These are phyloP conservation scores for Penicillium rolfsii DNA, from an alignment of 2,329 filamentous ascomycete genomes.

Conservation along the genomic window DNA sequence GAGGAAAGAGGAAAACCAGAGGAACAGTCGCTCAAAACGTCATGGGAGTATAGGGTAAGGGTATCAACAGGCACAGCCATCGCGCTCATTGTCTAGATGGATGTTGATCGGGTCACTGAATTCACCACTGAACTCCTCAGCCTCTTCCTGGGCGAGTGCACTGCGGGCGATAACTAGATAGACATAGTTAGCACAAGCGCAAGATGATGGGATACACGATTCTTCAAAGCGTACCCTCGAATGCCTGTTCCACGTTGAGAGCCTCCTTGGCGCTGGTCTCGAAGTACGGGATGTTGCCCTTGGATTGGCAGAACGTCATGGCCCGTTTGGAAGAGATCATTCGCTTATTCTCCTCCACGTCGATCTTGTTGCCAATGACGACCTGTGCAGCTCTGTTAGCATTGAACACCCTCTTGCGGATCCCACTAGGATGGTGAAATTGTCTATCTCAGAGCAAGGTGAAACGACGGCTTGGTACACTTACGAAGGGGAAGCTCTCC, in stretches of 20 bases:
- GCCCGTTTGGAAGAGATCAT: constrained; percentile 96
- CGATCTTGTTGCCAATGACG: constrained; percentile 98
- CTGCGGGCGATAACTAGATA: constrained; percentile 89
- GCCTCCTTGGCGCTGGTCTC: constrained; percentile 99
- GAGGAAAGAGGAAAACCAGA: constrained; percentile 25
- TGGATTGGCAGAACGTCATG: constrained; percentile 96
- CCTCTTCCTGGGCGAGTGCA: constrained; percentile 93
- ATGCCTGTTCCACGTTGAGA: constrained; percentile 92
- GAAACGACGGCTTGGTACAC: constrained; percentile 39
- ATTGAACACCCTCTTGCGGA: neutral
- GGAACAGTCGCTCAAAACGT: constrained; percentile 33
- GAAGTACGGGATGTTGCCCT: constrained; percentile 97
- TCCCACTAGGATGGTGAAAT: neutral
- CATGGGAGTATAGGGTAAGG: constrained; percentile 28
- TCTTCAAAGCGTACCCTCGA: constrained; percentile 61
- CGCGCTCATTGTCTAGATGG: constrained; percentile 89
- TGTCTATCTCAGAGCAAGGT: neutral
- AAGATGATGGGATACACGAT: neutral
- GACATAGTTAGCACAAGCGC: constrained; percentile 11
- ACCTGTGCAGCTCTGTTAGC: constrained; percentile 58
- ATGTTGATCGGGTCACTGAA: constrained; percentile 99
- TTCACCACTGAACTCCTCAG: constrained; percentile 95
- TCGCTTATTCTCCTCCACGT: constrained; percentile 96
- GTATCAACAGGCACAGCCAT: constrained; percentile 86
- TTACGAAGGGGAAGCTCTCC: constrained; percentile 95